phyloP scores from a whole-genome alignment of 2,329 filamentous ascomycete species.

The Verticillium nonalfalfae region DNA sequence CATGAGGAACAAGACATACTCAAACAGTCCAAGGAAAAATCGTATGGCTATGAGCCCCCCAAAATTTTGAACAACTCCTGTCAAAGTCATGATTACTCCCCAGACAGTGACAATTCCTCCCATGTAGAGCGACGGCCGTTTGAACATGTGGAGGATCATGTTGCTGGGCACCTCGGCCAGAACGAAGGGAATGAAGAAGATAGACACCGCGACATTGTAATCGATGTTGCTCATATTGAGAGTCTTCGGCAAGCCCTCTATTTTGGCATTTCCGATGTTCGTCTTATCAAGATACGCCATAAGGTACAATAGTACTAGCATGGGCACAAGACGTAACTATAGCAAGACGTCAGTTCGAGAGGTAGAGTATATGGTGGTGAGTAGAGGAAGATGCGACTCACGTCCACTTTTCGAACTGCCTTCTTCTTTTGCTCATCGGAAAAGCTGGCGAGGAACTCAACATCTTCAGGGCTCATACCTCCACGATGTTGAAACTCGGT shows the following conservation, averaged over 20 bases:
- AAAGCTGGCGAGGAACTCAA: conserved; percentile 22
- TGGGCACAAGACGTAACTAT: conserved; percentile 18
- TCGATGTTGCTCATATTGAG: conserved; percentile 45
- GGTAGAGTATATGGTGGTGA: background rate
- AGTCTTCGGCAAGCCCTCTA: conserved; percentile 47
- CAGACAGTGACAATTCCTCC: conserved; percentile 24
- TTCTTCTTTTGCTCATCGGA: conserved; percentile 20
- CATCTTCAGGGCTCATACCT: conserved; percentile 17
- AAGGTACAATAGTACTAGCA: conserved; percentile 22
- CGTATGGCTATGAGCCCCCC: conserved; percentile 30
- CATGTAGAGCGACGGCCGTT: conserved; percentile 37
- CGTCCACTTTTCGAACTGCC: conserved; percentile 22
- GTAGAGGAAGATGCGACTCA: conserved; percentile 4
- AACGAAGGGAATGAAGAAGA: conserved; percentile 60
- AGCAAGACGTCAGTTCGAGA: background rate
- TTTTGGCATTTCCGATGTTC: conserved; percentile 42
- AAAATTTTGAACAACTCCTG: conserved; percentile 29
- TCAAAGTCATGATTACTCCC: conserved; percentile 30
- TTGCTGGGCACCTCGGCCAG: conserved; percentile 30
- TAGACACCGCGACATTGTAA: conserved; percentile 53
- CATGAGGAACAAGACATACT: conserved; percentile 15
- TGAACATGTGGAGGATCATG: conserved; percentile 28
- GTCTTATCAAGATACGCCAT: conserved; percentile 24
- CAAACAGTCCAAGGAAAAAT: conserved; percentile 30
- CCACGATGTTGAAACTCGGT: conserved; percentile 12